Evolutionary conservation across 805 yeast species (phyloP), one percentile per base, ranked within the genome.

Genomic region (Torulaspora quercuum): DNA sequence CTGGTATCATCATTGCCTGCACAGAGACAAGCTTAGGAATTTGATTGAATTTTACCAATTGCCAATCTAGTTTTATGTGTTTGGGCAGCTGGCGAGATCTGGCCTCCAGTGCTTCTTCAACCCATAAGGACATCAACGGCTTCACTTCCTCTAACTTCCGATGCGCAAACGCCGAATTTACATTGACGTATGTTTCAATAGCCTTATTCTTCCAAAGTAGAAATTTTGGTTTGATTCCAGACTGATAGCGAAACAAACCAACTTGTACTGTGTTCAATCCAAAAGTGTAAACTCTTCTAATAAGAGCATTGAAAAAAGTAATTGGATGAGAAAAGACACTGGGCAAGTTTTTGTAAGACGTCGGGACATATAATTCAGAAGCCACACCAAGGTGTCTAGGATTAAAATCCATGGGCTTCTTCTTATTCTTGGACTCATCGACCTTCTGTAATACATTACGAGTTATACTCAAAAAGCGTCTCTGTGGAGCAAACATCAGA

Each of bases 131-230:
- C 14, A 78, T 65, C 10, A 61, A 52, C 26, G 67, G 64, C 39
- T 67, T 67, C 8, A 77, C 64, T 9, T 68, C 50, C 21, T 60
- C 64, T 29, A 86, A 53, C 45, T 79, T 68, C 20, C 68, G 69
- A 12, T 67, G 56, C 2, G 95, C 90, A 67, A 89, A 89, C 2
- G 87, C 79, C 52, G 79, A 78, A 63, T 89, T 87, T n/a, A 85
- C 81, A 39, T 75, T 75, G 18, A 82, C 82, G 59, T 78, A 88
- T 33, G 68, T 69, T 49, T 86, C 86, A 49, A 89, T 78, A 6
- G 95, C 95, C 19, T 72, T 72, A 61, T 87, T 90, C 59, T 84
- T 85, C 95, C 95, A 89, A 42, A 78, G 73, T 13, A 77, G 57
- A 47, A 81, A 82, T 27, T 76, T 65, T 20, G 89, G 85, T 59